These are phyloP conservation scores for Cyclocybe cylindracea DNA, from an alignment of 768 basidiomycete species.

Conservation along the genomic window DNA sequence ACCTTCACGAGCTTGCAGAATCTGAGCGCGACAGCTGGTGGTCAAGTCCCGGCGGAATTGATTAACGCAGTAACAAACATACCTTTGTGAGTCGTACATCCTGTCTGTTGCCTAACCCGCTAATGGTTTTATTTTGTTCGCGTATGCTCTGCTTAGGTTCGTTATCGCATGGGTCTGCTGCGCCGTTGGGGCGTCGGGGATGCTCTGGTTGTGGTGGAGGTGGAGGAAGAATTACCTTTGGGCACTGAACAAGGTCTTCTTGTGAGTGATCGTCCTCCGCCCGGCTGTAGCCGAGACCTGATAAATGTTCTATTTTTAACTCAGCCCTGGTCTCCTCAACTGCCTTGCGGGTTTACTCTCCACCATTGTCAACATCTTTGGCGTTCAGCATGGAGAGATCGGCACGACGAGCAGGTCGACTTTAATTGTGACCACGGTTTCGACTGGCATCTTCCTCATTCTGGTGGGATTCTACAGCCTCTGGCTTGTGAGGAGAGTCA, in stretches of 20 bases:
- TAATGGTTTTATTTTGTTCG: not conserved
- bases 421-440: conserved; percentile 44
- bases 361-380: conserved; percentile 51
- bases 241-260: conserved; percentile 55
- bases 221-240: conserved; percentile 63
- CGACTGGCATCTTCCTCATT: conserved; percentile 41
- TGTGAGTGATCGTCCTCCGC: conserved; percentile 35
- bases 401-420: conserved; percentile 44
- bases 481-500: conserved; percentile 36
- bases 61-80: conserved; percentile 40
- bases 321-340: conserved; percentile 58
- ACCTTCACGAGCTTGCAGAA: conserved; percentile 54
- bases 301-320: not conserved
- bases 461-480: conserved; percentile 43
- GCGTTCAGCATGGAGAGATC: conserved; percentile 46
- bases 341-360: conserved; percentile 58
- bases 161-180: conserved; percentile 56
- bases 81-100: conserved; percentile 40
- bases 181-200: conserved; percentile 52
- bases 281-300: not conserved
- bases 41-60: conserved; percentile 27
- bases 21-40: conserved; percentile 24
- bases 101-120: not conserved
- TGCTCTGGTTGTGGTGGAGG: conserved; percentile 61
- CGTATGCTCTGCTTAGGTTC: conserved; percentile 35